A percentile compares a stretch with the other conserved stretches of the same genome.
Conservation (phyloP, 495 filamentous ascomycete species). For the Bryoglossum gracile region DNA sequence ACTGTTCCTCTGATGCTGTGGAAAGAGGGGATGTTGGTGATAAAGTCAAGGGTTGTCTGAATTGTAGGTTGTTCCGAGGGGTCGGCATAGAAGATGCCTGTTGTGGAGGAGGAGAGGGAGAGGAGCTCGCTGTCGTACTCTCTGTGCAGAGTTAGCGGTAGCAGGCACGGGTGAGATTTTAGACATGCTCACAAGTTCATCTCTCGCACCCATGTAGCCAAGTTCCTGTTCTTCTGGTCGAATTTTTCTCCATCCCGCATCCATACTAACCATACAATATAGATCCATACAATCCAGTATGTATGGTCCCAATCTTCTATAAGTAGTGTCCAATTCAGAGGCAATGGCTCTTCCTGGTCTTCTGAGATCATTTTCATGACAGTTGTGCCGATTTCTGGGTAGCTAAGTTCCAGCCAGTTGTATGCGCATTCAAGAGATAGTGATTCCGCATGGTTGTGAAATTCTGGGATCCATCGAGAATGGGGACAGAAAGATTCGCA, state of each 20-base stretch:
- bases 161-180: neutral
- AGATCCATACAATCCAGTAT: slow-evolving; percentile 21
- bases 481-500: neutral
- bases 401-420: slow-evolving; percentile 4
- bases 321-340: slow-evolving; percentile 18
- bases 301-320: slow-evolving; percentile 20
- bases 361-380: slow-evolving; percentile 11
- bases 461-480: neutral
- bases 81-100: neutral
- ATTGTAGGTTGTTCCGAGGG: slow-evolving; percentile 5
- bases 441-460: slow-evolving; percentile 1
- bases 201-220: slow-evolving; percentile 1
- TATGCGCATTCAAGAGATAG: slow-evolving; percentile 18
- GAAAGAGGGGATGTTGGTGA: slow-evolving; percentile 3
- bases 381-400: neutral
- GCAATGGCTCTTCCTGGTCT: slow-evolving; percentile 19
- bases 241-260: slow-evolving; percentile 9
- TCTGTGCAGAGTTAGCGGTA: neutral
- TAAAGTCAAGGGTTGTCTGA: slow-evolving; percentile 5
- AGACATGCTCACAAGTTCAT: slow-evolving; percentile 2
- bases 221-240: neutral
- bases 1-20: neutral
- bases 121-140: neutral
- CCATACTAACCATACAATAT: slow-evolving; percentile 14
- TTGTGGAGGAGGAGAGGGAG: neutral